phyloP scores from a whole-genome alignment of 345 rosid genomes.

The Clausena lansium region DNA sequence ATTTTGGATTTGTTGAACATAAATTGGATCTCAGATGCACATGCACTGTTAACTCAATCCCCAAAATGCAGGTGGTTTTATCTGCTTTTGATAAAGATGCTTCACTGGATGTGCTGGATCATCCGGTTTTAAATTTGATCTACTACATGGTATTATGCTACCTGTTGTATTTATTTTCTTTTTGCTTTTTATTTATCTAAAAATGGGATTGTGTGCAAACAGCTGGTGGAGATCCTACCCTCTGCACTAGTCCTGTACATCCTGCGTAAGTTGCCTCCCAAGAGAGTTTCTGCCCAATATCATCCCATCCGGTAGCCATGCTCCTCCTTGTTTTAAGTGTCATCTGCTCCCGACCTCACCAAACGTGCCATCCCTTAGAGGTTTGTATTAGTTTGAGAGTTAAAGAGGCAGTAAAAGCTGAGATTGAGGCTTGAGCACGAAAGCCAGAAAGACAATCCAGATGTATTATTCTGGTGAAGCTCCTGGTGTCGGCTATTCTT shows the following conservation, averaged over 20 bases:
- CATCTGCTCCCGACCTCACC: constrained; percentile 5
- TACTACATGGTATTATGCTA: constrained; percentile 70
- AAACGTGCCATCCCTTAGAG: not conserved
- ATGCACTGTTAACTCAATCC: not conserved
- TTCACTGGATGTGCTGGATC: constrained; percentile 84
- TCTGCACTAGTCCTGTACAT: constrained; percentile 90
- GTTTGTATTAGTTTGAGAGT: constrained; percentile 17
- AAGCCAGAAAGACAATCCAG: constrained; percentile 25
- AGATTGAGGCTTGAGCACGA: constrained; percentile 15
- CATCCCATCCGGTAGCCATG: constrained; percentile 73
- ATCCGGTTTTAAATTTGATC: constrained; percentile 87
- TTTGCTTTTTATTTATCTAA: not conserved
- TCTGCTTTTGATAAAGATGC: constrained; percentile 78
- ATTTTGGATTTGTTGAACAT: not conserved
- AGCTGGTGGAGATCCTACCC: constrained; percentile 96
- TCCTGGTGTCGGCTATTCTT: constrained; percentile 24
- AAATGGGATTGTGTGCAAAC: constrained; percentile 24
- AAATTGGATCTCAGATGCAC: not conserved
- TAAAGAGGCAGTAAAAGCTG: not conserved
- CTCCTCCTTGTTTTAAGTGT: constrained; percentile 3
- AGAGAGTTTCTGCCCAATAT: constrained; percentile 88
- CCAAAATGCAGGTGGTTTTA: constrained; percentile 58
- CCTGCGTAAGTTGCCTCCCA: constrained; percentile 91
- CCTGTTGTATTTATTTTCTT: not conserved
- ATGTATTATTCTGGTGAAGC: constrained; percentile 26